Percentiles rank a stretch among this genome's conserved stretches.
Conservation (phyloP, 2,329 filamentous ascomycete genomes). For the Phialophora chinensis region DNA sequence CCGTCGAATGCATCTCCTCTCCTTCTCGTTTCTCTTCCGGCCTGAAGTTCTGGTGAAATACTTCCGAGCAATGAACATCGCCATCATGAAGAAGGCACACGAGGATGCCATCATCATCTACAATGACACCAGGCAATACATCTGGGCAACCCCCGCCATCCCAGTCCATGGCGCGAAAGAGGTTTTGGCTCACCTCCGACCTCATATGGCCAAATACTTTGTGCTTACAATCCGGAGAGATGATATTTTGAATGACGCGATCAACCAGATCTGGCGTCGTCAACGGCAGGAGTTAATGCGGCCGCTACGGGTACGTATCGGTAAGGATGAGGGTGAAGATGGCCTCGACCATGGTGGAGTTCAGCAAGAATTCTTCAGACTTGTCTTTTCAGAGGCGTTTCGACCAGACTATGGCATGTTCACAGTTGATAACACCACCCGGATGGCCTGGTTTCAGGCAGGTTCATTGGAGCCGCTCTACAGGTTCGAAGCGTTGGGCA, state of each 20-base stretch:
- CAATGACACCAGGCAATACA: constrained; percentile 53
- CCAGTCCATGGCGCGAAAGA: constrained; percentile 63
- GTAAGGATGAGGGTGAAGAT: constrained; percentile 80
- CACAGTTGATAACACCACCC: constrained; percentile 74
- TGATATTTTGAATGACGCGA: constrained; percentile 72
- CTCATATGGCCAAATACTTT: constrained; percentile 72
- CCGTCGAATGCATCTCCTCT: constrained; percentile 74
- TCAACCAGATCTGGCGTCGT: constrained; percentile 88
- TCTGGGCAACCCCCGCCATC: constrained; percentile 47
- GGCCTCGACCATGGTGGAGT: constrained; percentile 94
- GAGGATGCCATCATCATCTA: constrained; percentile 66
- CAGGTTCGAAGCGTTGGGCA: constrained; percentile 87
- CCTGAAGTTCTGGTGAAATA: constrained; percentile 75
- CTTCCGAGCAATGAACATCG: constrained; percentile 87
- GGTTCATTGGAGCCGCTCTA: constrained; percentile 80
- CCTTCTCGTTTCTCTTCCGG: constrained; percentile 80
- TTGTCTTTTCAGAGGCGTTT: constrained; percentile 80
- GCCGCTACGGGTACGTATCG: constrained; percentile 86
- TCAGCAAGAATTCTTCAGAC: constrained; percentile 92
- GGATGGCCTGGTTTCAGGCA: constrained; percentile 87
- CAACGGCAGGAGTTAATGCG: constrained; percentile 81
- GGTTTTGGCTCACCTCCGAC: constrained; percentile 67
- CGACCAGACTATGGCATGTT: constrained; percentile 79
- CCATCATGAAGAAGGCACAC: constrained; percentile 80
- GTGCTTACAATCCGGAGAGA: constrained; percentile 72